Conservation (phyloP, 306 rosid genomes). For the Gynostemma pentaphyllum region DNA sequence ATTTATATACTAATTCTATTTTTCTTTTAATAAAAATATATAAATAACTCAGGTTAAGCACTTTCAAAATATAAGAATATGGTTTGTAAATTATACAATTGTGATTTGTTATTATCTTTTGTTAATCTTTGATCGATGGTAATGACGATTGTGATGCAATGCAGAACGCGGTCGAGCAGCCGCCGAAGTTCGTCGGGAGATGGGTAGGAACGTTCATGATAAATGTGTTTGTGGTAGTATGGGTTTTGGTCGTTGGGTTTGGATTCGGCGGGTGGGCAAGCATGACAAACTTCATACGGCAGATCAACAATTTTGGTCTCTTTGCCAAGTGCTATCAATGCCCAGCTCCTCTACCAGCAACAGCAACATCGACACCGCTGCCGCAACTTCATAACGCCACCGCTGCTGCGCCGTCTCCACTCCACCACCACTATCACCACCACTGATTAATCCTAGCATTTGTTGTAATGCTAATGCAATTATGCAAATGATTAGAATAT, state of each 20-base stretch:
- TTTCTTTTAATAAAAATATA: too few species aligned
- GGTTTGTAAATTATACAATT: too few species aligned
- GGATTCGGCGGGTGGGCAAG: conserved; percentile 99
- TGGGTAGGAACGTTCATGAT: conserved; percentile 71
- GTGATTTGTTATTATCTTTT: too few species aligned
- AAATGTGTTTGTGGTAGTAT: conserved; percentile 68
- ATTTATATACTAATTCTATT: too few species aligned
- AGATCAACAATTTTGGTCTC: conserved; percentile 77
- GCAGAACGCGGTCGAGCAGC: conserved; percentile 93
- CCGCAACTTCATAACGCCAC: conserved; percentile 20
- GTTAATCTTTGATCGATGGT: neutral
- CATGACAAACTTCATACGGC: conserved; percentile 73
- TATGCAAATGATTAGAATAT: too few species aligned
- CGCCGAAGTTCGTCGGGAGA: conserved; percentile 69
- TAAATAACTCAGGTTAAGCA: too few species aligned
- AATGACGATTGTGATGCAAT: neutral
- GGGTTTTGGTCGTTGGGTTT: conserved; percentile 85
- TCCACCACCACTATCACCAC: conserved; percentile 29
- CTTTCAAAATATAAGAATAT: too few species aligned
- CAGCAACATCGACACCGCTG: neutral
- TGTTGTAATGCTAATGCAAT: too few species aligned
- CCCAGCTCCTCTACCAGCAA: conserved; percentile 23
- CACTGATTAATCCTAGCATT: neutral
- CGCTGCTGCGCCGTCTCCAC: conserved; percentile 50
- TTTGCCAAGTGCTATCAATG: conserved; percentile 97